A percentile compares a stretch with the other conserved stretches of the same genome.
These are phyloP conservation scores for Penicillium sclerotigenum DNA, from an alignment of 2,329 filamentous ascomycete genomes.

Conservation along the genomic window DNA sequence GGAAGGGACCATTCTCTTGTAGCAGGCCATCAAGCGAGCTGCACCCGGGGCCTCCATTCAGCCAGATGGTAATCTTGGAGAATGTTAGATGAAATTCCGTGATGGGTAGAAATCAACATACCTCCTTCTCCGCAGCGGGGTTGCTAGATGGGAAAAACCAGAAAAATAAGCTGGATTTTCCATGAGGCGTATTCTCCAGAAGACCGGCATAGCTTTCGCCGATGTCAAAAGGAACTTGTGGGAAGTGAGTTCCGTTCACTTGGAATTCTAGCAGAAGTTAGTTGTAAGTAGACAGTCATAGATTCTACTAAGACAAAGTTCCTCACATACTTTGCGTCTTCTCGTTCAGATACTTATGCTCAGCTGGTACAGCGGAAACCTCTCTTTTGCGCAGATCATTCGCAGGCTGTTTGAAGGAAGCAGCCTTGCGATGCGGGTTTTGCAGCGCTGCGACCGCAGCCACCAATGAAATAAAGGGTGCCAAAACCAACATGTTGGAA, in stretches of 20 bases:
- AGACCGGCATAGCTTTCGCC: slow-evolving; percentile 49
- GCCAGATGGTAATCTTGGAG: slow-evolving; percentile 34
- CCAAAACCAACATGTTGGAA: slow-evolving; percentile 9
- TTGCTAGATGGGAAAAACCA: slow-evolving; percentile 50
- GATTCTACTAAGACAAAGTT: neutral
- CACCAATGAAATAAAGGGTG: slow-evolving; percentile 5
- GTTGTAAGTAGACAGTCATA: neutral
- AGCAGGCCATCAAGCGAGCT: slow-evolving; percentile 65
- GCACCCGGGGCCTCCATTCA: slow-evolving; percentile 54
- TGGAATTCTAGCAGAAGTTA: slow-evolving; percentile 50
- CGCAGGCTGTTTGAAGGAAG: neutral
- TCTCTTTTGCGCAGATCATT: slow-evolving; percentile 4
- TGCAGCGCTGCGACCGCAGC: slow-evolving; percentile 13
- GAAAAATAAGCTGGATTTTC: slow-evolving; percentile 48
- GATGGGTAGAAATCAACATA: slow-evolving; percentile 14
- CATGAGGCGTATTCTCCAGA: slow-evolving; percentile 49
- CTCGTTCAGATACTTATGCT: slow-evolving; percentile 15
- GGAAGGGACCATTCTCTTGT: slow-evolving; percentile 71
- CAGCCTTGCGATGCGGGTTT: slow-evolving; percentile 21
- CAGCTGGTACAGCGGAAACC: neutral
- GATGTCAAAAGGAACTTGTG: slow-evolving; percentile 66
- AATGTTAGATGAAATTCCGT: neutral
- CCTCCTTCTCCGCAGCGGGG: slow-evolving; percentile 40
- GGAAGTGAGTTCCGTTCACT: slow-evolving; percentile 63
- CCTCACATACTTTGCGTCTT: slow-evolving; percentile 12